Percentiles rank a stretch among this genome's conserved stretches.
phyloP scores from a whole-genome alignment of 306 rosid species.

The Trifolium dubium region DNA sequence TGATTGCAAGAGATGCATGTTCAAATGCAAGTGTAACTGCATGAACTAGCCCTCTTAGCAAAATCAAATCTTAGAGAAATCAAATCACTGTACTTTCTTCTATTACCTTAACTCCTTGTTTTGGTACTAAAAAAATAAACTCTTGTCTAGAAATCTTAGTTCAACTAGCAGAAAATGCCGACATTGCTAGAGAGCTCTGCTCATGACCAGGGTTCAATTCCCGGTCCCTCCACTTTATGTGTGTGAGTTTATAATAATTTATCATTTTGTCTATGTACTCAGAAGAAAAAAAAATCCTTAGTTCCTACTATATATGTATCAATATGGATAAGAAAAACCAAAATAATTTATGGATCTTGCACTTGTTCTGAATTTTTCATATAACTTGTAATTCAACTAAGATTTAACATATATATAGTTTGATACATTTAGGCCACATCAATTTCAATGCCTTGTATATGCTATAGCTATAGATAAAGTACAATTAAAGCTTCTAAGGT shows the following conservation, averaged over 20 bases:
- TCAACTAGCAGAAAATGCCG: no score
- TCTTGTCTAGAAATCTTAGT: no score
- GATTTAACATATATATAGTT: background rate
- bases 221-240: no score
- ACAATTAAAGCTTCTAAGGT: background rate
- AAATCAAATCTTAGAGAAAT: no score
- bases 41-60: conserved; percentile 8
- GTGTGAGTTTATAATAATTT: no score
- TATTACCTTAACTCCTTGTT: background rate
- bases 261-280: no score
- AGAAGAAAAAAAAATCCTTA: no score
- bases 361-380: conserved; percentile 27
- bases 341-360: conserved; percentile 22
- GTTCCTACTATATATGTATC: background rate
- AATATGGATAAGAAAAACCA: conserved; percentile 18
- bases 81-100: conserved; percentile 1
- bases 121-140: background rate
- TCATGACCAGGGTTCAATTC: no score
- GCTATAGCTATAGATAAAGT: background rate
- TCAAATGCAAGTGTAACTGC: conserved; percentile 82
- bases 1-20: conserved; percentile 82
- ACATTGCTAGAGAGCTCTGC: no score
- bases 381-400: conserved; percentile 12
- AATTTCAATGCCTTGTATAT: background rate
- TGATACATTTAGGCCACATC: background rate